Base-by-base conservation (phyloP, 2,329 filamentous ascomycete genomes). In the Trichophyton rubrum region DNA sequence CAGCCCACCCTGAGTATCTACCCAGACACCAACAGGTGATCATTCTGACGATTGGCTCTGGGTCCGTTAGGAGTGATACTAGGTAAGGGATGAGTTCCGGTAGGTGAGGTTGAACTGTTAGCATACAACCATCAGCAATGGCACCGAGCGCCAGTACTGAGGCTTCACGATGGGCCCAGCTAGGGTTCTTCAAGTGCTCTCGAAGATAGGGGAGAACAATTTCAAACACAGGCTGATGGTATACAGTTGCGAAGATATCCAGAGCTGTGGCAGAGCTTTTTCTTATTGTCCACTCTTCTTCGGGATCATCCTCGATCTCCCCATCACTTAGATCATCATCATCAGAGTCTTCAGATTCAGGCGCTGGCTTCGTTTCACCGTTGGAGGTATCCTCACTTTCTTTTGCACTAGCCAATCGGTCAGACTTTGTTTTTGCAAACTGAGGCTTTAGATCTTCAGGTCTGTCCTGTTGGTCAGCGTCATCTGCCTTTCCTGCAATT, bases 21-120 rank as follows among this genome's bases (percentile, higher is more conserved):
- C 91, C 91, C 22, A 99, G 82, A 4, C 93, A 95, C 93, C 93
- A 99, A 74, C 93, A 99, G 24, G 92, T 97, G 66, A 99, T 99
- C 71, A 96, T 90, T 63, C 93, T 83, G 41, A 99, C 92, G 13
- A 97, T 87, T 13, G 93, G 90, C 73, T 96, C 90, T 1, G 82
- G 71, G 69, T 99, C 93, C 61, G 87, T 83, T 40, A 99, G 80
- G 0, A 96, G 82, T 6, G 87, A 87, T 66, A 97, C 87, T 56
- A 99, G 82, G 71, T 95, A 99, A 1, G 90, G 88, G 1, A 97
- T 85, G 45, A 99, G 80, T 70, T 96, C 87, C 1, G 90, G 90
- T 33, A 99, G 82, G 73, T 97, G 91, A 59, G 91, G 93, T 55
- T 86, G 86, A 59, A 99, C 90, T 20, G 89, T 88, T 57, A 88